A percentile compares a stretch with the other conserved stretches of the same genome.
These are phyloP conservation scores for Lentinula boryana DNA, from an alignment of 768 basidiomycete species.

Conservation along the genomic window DNA sequence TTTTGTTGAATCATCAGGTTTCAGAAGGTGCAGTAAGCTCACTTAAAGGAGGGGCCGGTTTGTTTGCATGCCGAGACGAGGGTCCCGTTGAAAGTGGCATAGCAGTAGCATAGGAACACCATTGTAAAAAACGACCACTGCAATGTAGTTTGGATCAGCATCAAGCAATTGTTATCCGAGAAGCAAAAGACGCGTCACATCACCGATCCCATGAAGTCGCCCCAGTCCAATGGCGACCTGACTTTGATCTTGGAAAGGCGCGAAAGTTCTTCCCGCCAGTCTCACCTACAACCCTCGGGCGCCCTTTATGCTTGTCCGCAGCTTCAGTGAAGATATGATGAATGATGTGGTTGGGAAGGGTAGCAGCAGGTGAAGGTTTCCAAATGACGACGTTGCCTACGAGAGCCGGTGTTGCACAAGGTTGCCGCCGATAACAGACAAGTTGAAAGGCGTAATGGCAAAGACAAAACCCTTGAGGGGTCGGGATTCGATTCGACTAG, in stretches of 20 bases:
- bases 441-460: conserved; percentile 98
- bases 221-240: conserved; percentile 69
- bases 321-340: conserved; percentile 91
- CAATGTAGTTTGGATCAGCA: conserved; percentile 1
- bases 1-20: neutral
- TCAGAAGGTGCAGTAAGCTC: conserved; percentile 9
- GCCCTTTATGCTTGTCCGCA: conserved; percentile 83
- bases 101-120: conserved; percentile 1
- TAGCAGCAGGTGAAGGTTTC: conserved; percentile 96
- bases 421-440: conserved; percentile 97
- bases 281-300: conserved; percentile 96
- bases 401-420: conserved; percentile 87
- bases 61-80: conserved; percentile 5
- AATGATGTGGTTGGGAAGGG: conserved; percentile 90
- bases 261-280: conserved; percentile 99
- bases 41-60: conserved; percentile 27
- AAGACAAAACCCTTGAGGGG: conserved; percentile 98
- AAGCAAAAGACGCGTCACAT: conserved; percentile 50
- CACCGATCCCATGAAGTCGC: conserved; percentile 93
- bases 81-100: neutral
- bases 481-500: conserved; percentile 91
- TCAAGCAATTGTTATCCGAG: neutral
- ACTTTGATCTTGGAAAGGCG: conserved; percentile 80
- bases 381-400: conserved; percentile 94
- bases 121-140: conserved; percentile 46